Base-by-base conservation (phyloP, 306 rosid genomes). In the Rubus parviflorus region DNA sequence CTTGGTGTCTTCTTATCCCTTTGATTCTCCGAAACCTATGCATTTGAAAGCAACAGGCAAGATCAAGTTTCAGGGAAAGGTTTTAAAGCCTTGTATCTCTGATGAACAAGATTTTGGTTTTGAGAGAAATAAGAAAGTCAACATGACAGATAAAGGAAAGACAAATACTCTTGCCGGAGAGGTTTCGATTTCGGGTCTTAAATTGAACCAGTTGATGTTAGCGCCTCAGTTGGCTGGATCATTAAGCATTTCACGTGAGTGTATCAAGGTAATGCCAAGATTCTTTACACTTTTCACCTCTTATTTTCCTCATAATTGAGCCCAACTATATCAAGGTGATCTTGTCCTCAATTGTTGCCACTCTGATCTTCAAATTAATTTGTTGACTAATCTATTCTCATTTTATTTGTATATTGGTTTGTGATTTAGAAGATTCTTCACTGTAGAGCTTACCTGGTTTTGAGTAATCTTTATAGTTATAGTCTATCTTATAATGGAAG, bases 131-230 rank as follows among this genome's bases (percentile, higher is more conserved):
- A 73, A 81, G 83, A 78, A 80, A 48, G 64, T 64, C 83, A 78
- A 68, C 51, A 56, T 64, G 79, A 66, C 76, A 76, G 85, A 84
- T 75, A 76, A 85, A 75, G 89, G 82, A 70, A 85, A 56, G 77
- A 75, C 51, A 38, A 81, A 77, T 67, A 74, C 86, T 83, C 95
- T 94, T 25, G 87, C 85, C 61, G 98, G 98, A 7, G 92, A 92
- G 75, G 88, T 90, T 87, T 83, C 81, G 51, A 88, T 95, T 68
- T 87, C 97, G 35, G 95, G 90, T 89, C 91, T 95, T 85, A 95
- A 90, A 85, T 75, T 95, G 84, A 92, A 95, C 80, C 98, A 95
- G 79, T 82, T 95, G 83, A 86, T 88, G 90, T 90, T 95, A 82
- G 97, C 94, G 23, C 97, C 97, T 84, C 93, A 92, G 75, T 74